Evolutionary conservation across 1,284 basidiomycete genomes (phyloP).

Genomic region (Heterobasidion occidentale): DNA sequence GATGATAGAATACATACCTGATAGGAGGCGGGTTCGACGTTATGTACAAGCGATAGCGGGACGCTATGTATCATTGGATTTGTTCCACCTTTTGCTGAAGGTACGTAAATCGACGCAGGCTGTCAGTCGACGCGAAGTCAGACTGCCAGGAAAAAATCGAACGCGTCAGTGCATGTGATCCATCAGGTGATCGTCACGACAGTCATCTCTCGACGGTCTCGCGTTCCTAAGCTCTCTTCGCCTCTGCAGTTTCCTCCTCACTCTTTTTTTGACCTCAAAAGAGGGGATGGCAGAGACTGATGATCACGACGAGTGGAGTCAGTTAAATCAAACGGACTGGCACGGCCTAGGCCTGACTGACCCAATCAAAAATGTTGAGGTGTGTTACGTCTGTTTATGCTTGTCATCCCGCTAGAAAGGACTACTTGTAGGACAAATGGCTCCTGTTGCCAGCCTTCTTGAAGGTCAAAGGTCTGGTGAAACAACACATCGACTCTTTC

Average conservation of each 20-base stretch:
- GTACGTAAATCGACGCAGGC: too few relatives aligned
- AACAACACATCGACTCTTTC: constrained; percentile 99
- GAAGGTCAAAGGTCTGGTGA: constrained; percentile 96
- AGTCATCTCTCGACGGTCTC: too few relatives aligned
- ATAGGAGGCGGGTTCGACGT: too few relatives aligned
- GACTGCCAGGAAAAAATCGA: too few relatives aligned
- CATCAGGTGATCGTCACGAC: too few relatives aligned
- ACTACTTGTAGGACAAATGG: constrained; percentile 83
- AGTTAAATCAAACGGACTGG: constrained; percentile 51
- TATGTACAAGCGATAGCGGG: too few relatives aligned
- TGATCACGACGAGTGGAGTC: constrained; percentile 53
- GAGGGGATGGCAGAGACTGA: constrained; percentile 12
- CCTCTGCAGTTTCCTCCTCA: not conserved
- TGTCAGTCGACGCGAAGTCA: too few relatives aligned
- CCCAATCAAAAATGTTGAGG: constrained; percentile 75
- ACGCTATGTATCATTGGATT: too few relatives aligned
- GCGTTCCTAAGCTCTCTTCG: too few relatives aligned
- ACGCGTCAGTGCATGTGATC: too few relatives aligned
- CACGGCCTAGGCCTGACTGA: constrained; percentile 68
- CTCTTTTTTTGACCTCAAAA: not conserved
- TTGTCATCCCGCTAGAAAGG: not conserved
- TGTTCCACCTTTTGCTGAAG: too few relatives aligned
- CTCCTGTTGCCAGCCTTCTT: constrained; percentile 90
- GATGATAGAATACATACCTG: too few relatives aligned
- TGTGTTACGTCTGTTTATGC: constrained; percentile 23